Conservation (phyloP, 2,329 filamentous ascomycete species). For the Mycosphaerella sp. region DNA sequence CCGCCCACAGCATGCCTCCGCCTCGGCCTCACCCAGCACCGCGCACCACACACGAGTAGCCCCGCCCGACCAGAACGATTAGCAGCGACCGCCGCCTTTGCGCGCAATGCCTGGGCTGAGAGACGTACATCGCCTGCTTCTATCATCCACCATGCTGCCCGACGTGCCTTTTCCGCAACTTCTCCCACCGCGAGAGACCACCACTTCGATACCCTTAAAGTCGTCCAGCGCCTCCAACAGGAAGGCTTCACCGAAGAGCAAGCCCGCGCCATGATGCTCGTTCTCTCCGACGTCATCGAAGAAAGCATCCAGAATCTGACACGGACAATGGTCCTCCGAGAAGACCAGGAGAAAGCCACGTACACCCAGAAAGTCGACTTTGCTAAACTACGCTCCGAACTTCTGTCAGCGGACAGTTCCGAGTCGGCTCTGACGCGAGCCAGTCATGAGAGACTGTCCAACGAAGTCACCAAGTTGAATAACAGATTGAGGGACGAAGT, state of each 20-base stretch:
- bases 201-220: constrained; percentile 97
- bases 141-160: constrained; percentile 7
- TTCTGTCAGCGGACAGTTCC: constrained; percentile 84
- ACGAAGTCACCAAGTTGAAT: constrained; percentile 91
- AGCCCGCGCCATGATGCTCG: constrained; percentile 96
- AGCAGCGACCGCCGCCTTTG: constrained; percentile 21
- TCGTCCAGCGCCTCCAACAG: constrained; percentile 79
- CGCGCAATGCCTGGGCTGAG: constrained; percentile 17
- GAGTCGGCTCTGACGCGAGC: constrained; percentile 83
- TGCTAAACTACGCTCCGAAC: constrained; percentile 89
- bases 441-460: constrained; percentile 85
- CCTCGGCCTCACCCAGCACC: constrained; percentile 10
- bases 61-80: constrained; percentile 9
- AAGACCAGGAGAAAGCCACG: constrained; percentile 76
- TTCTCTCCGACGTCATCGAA: constrained; percentile 92
- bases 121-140: constrained; percentile 8
- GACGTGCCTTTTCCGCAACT: constrained; percentile 59
- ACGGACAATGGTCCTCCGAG: constrained; percentile 93
- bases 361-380: constrained; percentile 93
- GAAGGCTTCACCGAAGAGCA: constrained; percentile 97
- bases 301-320: constrained; percentile 98
- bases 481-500: constrained; percentile 88
- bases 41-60: constrained; percentile 7
- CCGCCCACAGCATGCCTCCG: constrained; percentile 2
- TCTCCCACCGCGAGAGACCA: constrained; percentile 62